Conservation (phyloP, 768 basidiomycete genomes). For the Lactarius indigo region DNA sequence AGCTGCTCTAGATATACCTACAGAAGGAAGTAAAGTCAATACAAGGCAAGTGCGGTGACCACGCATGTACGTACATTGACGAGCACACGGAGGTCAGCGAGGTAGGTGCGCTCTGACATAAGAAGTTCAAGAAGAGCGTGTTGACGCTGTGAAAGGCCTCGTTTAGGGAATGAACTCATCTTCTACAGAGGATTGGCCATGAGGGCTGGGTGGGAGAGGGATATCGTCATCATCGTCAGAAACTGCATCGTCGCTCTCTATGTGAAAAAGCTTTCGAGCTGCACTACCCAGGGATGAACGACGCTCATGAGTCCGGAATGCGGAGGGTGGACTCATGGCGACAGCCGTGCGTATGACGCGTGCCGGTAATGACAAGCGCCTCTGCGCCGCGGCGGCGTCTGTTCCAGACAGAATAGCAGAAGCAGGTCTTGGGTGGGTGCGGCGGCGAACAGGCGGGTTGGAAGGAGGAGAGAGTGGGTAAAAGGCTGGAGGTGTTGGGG, state of each 20-base stretch:
- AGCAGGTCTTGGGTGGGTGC: conserved; percentile 22
- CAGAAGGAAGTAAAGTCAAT: conserved; percentile 4
- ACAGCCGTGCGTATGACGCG: conserved; percentile 3
- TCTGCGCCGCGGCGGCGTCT: conserved; percentile 1
- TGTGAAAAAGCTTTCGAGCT: conserved; percentile 32
- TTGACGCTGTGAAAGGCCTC: conserved; percentile 34
- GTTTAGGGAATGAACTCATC: conserved; percentile 17
- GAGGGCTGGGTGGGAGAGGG: conserved; percentile 1
- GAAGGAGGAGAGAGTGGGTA: conserved; percentile 15
- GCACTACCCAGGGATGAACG: conserved; percentile 16
- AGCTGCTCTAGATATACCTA: conserved; percentile 47
- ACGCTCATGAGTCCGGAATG: conserved; percentile 8
- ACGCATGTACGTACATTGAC: conserved; percentile 53
- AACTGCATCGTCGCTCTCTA: conserved; percentile 31
- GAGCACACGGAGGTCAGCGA: conserved; percentile 71
- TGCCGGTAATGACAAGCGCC: conserved; percentile 19
- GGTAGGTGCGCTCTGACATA: conserved; percentile 79
- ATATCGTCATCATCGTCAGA: conserved; percentile 34
- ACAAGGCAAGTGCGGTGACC: background rate
- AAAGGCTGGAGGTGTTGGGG: conserved; percentile 23
- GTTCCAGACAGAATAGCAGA: conserved; percentile 7
- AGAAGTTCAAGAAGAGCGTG: conserved; percentile 85
- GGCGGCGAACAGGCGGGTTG: conserved; percentile 15
- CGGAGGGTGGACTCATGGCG: conserved; percentile 8
- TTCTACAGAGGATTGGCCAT: background rate